Conservation (phyloP, 73 alveolate genomes). For the Uronychia setigera region DNA sequence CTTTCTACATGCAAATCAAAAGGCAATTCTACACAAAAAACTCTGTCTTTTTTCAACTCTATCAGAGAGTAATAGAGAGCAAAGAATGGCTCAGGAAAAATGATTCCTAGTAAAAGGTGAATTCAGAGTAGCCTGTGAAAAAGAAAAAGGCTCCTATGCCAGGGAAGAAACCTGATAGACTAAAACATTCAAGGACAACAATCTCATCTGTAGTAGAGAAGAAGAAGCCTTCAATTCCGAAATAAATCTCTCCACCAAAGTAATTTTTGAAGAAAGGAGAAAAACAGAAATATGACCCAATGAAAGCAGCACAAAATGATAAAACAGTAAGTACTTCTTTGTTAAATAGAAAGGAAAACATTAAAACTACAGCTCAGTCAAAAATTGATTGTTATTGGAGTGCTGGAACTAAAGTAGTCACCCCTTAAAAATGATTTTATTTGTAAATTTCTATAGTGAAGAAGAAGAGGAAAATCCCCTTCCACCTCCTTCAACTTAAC, state of each 20-base stretch:
- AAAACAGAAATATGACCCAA: background rate
- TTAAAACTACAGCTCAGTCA: background rate
- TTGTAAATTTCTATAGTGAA: too few relatives aligned
- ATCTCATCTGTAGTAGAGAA: background rate
- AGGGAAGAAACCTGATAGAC: background rate
- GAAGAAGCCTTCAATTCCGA: background rate
- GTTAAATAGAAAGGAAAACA: slow-evolving; percentile 2
- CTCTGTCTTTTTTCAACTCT: background rate
- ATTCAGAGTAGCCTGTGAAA: background rate
- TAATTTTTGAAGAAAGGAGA: background rate
- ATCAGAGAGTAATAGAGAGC: background rate
- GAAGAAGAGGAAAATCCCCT: background rate
- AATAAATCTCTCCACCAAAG: background rate
- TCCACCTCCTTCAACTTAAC: background rate
- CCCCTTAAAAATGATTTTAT: too few relatives aligned
- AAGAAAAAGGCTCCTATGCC: background rate
- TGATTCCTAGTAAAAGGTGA: background rate
- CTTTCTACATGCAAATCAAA: background rate
- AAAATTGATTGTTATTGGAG: background rate
- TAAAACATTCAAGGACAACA: background rate
- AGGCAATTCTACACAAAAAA: background rate
- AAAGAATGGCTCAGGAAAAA: background rate
- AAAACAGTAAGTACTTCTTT: background rate
- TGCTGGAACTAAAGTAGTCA: background rate
- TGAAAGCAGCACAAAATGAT: background rate